Evolutionary conservation across 306 rosid genomes (phyloP).

Genomic region (Purshia tridentata): DNA sequence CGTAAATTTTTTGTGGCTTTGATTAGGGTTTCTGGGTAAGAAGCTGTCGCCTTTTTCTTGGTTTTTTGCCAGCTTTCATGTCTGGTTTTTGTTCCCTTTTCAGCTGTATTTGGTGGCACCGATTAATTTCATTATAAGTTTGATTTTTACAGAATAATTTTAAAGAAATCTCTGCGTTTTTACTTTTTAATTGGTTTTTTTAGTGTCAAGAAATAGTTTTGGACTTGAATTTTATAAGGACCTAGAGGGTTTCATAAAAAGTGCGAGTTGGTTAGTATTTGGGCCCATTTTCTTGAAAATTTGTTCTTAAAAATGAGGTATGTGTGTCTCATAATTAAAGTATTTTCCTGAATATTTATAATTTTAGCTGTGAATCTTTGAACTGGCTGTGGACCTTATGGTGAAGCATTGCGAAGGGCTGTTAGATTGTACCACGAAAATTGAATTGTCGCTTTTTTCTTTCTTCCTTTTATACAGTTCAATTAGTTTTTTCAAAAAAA

Average conservation of each 20-base stretch:
- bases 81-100: constrained; percentile 9
- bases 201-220: background rate
- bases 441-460: background rate
- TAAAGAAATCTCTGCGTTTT: background rate
- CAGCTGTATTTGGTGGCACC: constrained; percentile 16
- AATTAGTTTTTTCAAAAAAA: background rate
- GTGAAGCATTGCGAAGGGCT: background rate
- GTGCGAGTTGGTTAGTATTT: constrained; percentile 5
- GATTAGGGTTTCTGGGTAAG: constrained; percentile 34
- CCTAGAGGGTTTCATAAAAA: background rate
- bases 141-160: background rate
- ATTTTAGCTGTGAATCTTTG: background rate
- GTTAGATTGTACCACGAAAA: background rate
- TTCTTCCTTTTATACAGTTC: background rate
- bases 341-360: background rate
- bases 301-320: constrained; percentile 6
- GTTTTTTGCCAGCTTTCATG: constrained; percentile 16
- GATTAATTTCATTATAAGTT: constrained; percentile 33
- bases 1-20: constrained; percentile 28
- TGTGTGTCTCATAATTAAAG: background rate
- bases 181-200: background rate
- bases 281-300: constrained; percentile 23
- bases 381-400: background rate
- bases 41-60: constrained; percentile 16
- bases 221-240: constrained; percentile 19